Conservation (phyloP, 805 yeast genomes). For the Ascoidea tarda region DNA sequence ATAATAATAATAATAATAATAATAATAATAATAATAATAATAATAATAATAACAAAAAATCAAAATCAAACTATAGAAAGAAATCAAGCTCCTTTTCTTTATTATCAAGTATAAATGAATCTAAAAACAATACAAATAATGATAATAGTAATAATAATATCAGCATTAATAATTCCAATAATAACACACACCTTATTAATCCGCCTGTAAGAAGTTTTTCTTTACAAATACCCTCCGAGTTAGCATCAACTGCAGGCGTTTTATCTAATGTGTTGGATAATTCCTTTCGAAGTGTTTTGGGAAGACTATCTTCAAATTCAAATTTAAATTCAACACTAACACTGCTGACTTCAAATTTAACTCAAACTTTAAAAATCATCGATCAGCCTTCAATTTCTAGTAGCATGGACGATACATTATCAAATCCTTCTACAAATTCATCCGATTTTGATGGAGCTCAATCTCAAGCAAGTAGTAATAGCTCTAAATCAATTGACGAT, state of each 20-base stretch:
- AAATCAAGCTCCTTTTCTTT: background rate
- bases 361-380: slow-evolving; percentile 1
- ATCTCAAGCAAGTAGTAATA: background rate
- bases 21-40: too few relatives aligned
- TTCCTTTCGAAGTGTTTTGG: background rate
- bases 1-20: too few relatives aligned
- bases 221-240: background rate
- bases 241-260: too few relatives aligned
- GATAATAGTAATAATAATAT: too few relatives aligned
- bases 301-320: too few relatives aligned
- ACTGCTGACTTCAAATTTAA: background rate
- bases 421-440: background rate
- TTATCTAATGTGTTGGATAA: background rate
- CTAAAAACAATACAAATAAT: background rate
- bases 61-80: background rate
- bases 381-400: background rate
- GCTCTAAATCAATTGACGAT: background rate
- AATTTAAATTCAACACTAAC: slow-evolving; percentile 6
- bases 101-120: background rate
- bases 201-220: background rate
- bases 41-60: too few relatives aligned
- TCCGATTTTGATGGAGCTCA: background rate
- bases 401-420: background rate
- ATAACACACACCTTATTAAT: too few relatives aligned
- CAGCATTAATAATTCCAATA: background rate